Percentiles rank a stretch among this genome's conserved stretches.
Conservation (phyloP, 331 rosid species). For the Stylosanthes scabra region DNA sequence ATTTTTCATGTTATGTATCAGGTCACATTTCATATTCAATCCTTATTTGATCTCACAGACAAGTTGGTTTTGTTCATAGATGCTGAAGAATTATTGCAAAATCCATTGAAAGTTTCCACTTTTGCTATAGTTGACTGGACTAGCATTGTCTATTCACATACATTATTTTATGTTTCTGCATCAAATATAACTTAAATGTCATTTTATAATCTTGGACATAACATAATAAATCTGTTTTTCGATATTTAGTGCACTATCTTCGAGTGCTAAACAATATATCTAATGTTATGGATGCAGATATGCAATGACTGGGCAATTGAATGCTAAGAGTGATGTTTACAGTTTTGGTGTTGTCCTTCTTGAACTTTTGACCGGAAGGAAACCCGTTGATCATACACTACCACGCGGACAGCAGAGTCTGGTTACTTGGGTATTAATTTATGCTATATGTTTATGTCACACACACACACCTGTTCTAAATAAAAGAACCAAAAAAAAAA, state of each 20-base stretch:
- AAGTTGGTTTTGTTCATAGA: neutral
- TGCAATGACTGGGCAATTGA: constrained; percentile 95
- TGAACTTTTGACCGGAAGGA: constrained; percentile 87
- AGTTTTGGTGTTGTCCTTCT: constrained; percentile 92
- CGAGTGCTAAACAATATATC: constrained; percentile 16
- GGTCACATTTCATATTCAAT: constrained; percentile 17
- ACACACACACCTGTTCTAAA: neutral
- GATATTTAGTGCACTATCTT: constrained; percentile 16
- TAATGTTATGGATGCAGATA: constrained; percentile 65
- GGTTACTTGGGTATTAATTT: constrained; percentile 82
- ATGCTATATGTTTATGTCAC: constrained; percentile 17
- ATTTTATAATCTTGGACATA: constrained; percentile 1
- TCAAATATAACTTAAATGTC: constrained; percentile 11
- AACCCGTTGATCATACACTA: constrained; percentile 90
- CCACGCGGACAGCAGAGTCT: constrained; percentile 98
- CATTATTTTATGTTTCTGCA: constrained; percentile 25
- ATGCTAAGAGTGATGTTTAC: constrained; percentile 92
- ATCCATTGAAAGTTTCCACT: neutral
- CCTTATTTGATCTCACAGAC: constrained; percentile 11
- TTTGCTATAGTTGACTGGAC: constrained; percentile 20
- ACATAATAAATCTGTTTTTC: neutral
- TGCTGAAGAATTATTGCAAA: constrained; percentile 33
- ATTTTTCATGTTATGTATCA: constrained; percentile 17
- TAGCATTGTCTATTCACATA: constrained; percentile 10
- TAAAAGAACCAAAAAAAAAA: neutral